Evolutionary conservation across 305 asterid species (phyloP), one percentile per base, ranked within the genome.

Genomic region (Lippia alba): DNA sequence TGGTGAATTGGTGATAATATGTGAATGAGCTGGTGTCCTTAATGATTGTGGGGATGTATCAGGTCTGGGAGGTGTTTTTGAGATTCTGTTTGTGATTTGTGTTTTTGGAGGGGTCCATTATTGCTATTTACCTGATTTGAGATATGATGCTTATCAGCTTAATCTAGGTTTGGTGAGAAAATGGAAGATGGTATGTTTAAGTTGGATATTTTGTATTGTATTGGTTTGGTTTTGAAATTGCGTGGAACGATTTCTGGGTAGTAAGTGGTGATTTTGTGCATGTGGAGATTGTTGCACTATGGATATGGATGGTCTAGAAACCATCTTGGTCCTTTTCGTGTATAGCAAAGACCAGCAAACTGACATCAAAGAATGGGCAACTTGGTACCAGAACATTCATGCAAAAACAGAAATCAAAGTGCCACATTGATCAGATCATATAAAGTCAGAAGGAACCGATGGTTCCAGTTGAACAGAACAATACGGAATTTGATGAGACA

Each of bases 101-200:
- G 54, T 67, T 51, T 40, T 10, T 55, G 40, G 59, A 24, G 34
- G 66, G 40, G 66, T 71, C 15, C 10, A 46, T 50, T 41, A 12
- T 8, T 69, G 48, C 32, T 34, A 33, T 58, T n/a, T 33, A 50
- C 39, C 19, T 32, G 36, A 16, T 69, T 63, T 10, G 62, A 50
- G 24, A 15, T 41, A 20, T 5, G 10, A 32, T 57, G 53, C 1
- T 54, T 39, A 34, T 50, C 66, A 36, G 64, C 66, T 50, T 57
- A 78, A 65, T 72, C 74, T 76, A 58, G 77, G 56, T 76, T 58
- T 48, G 24, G 40, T 56, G 54, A 64, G 74, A 34, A 45, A 67
- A 56, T 34, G 67, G 61, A 67, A 68, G 64, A 20, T 30, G 10
- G 46, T 33, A 57, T 48, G n/a, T 24, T 24, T 24, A 24, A n/a